Percentiles rank a stretch among this genome's conserved stretches.
phyloP scores from a whole-genome alignment of 345 rosid genomes.

The Euclidium syriacum region DNA sequence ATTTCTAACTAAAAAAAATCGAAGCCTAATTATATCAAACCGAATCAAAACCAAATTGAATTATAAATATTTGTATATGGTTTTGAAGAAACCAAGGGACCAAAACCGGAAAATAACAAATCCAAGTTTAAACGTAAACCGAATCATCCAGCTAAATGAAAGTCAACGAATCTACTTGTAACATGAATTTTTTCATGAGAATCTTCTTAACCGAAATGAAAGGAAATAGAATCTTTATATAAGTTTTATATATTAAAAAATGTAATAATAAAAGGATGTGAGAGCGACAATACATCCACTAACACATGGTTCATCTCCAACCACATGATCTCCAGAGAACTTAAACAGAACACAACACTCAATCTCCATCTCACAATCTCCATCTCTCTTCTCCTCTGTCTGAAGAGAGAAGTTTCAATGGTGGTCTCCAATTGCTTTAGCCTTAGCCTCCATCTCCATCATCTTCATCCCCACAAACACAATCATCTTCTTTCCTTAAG shows the following conservation, averaged over 20 bases:
- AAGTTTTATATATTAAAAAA: not conserved
- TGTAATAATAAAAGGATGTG: constrained; percentile 10
- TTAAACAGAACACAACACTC: constrained; percentile 23
- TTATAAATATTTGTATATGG: too few species aligned
- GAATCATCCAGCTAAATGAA: not conserved
- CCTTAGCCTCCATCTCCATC: constrained; percentile 43
- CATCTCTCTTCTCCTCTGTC: constrained; percentile 8
- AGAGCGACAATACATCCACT: constrained; percentile 13
- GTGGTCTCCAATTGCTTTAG: constrained; percentile 54
- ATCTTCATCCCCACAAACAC: constrained; percentile 27
- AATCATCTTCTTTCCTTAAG: constrained; percentile 5
- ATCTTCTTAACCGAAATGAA: not conserved
- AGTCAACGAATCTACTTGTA: constrained; percentile 24
- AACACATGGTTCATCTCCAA: constrained; percentile 26
- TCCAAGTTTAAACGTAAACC: too few species aligned
- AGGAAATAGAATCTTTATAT: not conserved
- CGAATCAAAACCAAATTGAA: too few species aligned
- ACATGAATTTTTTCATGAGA: not conserved
- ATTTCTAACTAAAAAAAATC: too few species aligned
- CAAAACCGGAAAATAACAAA: too few species aligned
- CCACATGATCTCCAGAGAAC: constrained; percentile 22
- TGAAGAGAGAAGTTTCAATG: constrained; percentile 35
- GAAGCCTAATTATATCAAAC: too few species aligned
- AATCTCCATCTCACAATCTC: constrained; percentile 26
- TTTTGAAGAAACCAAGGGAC: too few species aligned